phyloP scores from a whole-genome alignment of 495 filamentous ascomycete genomes.

The Bryoglossum gracile region DNA sequence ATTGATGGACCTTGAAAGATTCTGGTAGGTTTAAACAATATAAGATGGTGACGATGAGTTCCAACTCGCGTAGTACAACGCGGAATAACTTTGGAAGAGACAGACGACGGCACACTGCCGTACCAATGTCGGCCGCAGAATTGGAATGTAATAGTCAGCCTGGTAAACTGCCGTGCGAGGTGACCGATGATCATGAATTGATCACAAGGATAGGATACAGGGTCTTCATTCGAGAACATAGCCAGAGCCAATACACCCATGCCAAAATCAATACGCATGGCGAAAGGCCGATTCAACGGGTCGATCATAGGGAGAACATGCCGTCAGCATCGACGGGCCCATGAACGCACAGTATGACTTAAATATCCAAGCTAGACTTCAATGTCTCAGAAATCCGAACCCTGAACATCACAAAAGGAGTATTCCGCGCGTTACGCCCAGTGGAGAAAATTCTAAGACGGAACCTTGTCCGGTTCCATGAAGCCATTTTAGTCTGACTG shows the following conservation, averaged over 20 bases:
- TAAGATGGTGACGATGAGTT: no score
- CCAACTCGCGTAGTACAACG: no score
- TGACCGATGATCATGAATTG: slow-evolving; percentile 13
- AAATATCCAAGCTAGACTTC: no score
- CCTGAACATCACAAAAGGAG: neutral
- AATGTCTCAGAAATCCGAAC: no score
- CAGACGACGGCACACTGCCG: neutral
- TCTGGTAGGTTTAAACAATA: neutral
- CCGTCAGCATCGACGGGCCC: slow-evolving; percentile 9
- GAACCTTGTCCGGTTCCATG: neutral
- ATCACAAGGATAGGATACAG: slow-evolving; percentile 9
- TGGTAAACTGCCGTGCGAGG: slow-evolving; percentile 6
- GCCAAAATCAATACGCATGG: slow-evolving; percentile 6
- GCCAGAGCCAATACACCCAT: slow-evolving; percentile 18
- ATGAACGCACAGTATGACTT: no score
- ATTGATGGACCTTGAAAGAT: neutral
- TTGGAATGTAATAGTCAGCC: neutral
- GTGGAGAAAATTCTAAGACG: neutral
- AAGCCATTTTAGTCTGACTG: slow-evolving; percentile 5
- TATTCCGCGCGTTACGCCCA: neutral
- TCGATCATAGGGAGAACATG: slow-evolving; percentile 18
- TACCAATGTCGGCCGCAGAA: slow-evolving; percentile 7
- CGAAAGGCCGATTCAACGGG: slow-evolving; percentile 5
- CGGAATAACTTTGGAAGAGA: neutral
- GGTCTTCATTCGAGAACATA: neutral